phyloP scores from a whole-genome alignment of 208 protist species.

The Trypanosoma vivax region DNA sequence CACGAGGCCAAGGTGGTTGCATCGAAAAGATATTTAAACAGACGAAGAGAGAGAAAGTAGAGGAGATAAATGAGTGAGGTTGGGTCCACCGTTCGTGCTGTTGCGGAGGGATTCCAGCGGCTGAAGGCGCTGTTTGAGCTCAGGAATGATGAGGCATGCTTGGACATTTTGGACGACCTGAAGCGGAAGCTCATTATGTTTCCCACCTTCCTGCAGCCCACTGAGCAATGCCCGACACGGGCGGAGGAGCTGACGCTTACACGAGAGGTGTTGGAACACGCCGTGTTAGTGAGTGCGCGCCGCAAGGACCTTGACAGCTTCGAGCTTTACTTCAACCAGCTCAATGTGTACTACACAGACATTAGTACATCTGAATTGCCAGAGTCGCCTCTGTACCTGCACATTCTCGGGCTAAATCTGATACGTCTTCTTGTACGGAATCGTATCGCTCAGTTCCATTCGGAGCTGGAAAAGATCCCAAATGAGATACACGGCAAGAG shows the following conservation, averaged over 20 bases:
- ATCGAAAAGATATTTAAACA: background rate
- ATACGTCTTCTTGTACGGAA: conserved; percentile 79
- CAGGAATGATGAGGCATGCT: conserved; percentile 47
- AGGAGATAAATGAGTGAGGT: conserved; percentile 27
- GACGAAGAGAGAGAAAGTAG: background rate
- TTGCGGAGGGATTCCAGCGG: conserved; percentile 60
- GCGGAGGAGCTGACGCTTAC: conserved; percentile 77
- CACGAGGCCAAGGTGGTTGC: background rate
- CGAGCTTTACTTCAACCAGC: conserved; percentile 81
- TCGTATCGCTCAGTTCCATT: conserved; percentile 90
- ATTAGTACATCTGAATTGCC: conserved; percentile 49
- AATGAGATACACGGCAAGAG: conserved; percentile 60
- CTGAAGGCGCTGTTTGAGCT: conserved; percentile 71
- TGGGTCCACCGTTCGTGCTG: conserved; percentile 56
- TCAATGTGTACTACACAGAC: conserved; percentile 89
- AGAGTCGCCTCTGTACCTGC: conserved; percentile 60
- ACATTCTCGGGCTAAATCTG: conserved; percentile 88
- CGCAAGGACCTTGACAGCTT: conserved; percentile 74
- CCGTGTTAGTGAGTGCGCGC: conserved; percentile 67
- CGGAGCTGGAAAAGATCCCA: conserved; percentile 89
- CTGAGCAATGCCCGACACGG: conserved; percentile 55
- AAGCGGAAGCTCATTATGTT: conserved; percentile 83
- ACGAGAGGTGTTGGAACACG: conserved; percentile 82
- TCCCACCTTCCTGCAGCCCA: conserved; percentile 80
- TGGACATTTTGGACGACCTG: conserved; percentile 42